These are phyloP conservation scores for Arabis alpina DNA, from an alignment of 345 rosid species.

Conservation along the genomic window DNA sequence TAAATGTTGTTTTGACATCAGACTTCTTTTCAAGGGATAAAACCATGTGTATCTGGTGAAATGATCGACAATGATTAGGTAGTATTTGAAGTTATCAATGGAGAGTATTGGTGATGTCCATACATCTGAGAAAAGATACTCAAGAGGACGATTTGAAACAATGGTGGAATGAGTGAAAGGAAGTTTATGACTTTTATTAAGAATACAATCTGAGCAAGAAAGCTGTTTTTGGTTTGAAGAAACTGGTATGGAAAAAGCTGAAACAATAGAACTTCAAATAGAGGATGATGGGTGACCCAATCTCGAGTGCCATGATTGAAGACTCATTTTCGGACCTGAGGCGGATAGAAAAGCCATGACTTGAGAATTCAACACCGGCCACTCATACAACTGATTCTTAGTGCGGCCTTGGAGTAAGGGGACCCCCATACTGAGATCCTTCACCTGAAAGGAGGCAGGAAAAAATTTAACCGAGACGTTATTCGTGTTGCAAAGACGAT, in stretches of 20 bases:
- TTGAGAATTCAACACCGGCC: background rate
- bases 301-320: background rate
- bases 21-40: background rate
- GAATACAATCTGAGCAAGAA: background rate
- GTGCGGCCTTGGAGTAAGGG: background rate
- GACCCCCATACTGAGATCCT: background rate
- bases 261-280: background rate
- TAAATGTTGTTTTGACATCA: background rate
- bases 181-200: conserved; percentile 3
- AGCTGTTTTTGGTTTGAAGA: too few species aligned
- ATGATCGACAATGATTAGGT: background rate
- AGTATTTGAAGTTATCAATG: background rate
- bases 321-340: background rate
- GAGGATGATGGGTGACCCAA: background rate
- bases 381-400: background rate
- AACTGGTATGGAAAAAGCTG: background rate
- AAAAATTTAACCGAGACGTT: background rate
- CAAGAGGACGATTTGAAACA: background rate
- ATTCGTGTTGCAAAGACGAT: background rate
- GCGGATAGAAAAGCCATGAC: too few species aligned
- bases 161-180: background rate
- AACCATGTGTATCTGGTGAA: background rate
- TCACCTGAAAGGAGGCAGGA: background rate
- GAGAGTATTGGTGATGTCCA: background rate
- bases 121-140: background rate